A percentile compares a stretch with the other conserved stretches of the same genome.
These are phyloP conservation scores for Xylaria polymorpha DNA, from an alignment of 2,329 filamentous ascomycete genomes.

Conservation along the genomic window DNA sequence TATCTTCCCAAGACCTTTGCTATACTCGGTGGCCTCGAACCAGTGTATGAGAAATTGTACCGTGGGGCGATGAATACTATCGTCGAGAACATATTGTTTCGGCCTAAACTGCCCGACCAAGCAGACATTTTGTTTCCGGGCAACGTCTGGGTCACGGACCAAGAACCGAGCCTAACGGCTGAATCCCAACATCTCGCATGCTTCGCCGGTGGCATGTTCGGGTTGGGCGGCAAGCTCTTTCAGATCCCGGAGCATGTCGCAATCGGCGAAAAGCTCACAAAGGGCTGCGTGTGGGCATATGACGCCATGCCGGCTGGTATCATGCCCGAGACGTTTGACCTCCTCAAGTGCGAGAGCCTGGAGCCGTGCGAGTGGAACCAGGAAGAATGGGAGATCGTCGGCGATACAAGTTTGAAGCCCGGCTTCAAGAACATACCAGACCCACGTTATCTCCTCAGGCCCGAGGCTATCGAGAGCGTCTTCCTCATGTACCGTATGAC, in stretches of 20 bases:
- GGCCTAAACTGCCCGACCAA: constrained; percentile 71
- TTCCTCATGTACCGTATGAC: constrained; percentile 67
- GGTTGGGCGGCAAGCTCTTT: constrained; percentile 59
- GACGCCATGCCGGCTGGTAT: constrained; percentile 64
- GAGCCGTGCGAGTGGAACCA: constrained; percentile 58
- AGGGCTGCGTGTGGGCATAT: constrained; percentile 71
- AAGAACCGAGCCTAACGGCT: constrained; percentile 46
- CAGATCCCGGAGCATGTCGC: constrained; percentile 58
- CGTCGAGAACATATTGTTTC: constrained; percentile 73
- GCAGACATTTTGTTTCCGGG: constrained; percentile 73
- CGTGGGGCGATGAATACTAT: constrained; percentile 68
- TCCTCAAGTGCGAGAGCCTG: constrained; percentile 57
- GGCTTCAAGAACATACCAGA: constrained; percentile 72
- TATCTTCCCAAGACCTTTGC: constrained; percentile 72
- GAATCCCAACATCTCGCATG: constrained; percentile 59
- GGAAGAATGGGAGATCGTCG: constrained; percentile 42
- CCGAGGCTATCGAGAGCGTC: constrained; percentile 65
- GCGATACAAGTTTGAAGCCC: constrained; percentile 52
- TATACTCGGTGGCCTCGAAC: constrained; percentile 71
- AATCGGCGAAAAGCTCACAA: constrained; percentile 60
- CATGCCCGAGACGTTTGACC: constrained; percentile 67
- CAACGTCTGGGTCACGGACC: constrained; percentile 46
- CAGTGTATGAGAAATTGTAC: constrained; percentile 74
- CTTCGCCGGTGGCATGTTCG: constrained; percentile 62
- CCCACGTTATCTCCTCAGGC: constrained; percentile 61